Percentiles rank a stretch among this genome's conserved stretches.
Evolutionary conservation across 257 asterid species (phyloP).

Genomic region (Nicotiana tabacum): DNA sequence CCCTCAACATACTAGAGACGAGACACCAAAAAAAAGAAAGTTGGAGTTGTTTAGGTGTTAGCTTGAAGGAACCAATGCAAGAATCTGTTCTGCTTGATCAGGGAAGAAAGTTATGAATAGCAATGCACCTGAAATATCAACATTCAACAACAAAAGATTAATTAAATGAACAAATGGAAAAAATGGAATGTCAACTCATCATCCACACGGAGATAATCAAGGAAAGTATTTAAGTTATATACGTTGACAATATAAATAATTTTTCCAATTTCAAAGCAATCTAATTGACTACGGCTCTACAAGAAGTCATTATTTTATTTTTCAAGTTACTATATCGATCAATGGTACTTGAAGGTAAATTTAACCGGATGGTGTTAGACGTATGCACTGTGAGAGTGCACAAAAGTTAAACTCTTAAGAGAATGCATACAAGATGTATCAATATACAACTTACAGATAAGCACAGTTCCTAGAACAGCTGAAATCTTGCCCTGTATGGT

Average conservation of each 20-base stretch:
- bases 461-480: constrained; percentile 83
- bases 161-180: neutral
- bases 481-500: constrained; percentile 85
- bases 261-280: neutral
- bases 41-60: constrained; percentile 18
- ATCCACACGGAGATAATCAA: neutral
- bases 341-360: too few species aligned
- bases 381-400: neutral
- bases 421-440: neutral
- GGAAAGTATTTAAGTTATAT: neutral
- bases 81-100: constrained; percentile 79
- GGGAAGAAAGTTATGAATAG: constrained; percentile 88
- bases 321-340: neutral
- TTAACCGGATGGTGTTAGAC: neutral
- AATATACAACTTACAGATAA: constrained; percentile 54
- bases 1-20: neutral
- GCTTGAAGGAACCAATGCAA: constrained; percentile 51
- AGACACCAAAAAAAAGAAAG: neutral
- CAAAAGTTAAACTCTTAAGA: neutral
- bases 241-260: neutral
- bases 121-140: constrained; percentile 55
- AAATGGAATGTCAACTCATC: neutral
- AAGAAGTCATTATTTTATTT: neutral
- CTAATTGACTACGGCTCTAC: neutral
- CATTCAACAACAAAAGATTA: neutral